Base-by-base conservation (phyloP, 192 early-diverging fungal species). In the Coemansia sp. region DNA sequence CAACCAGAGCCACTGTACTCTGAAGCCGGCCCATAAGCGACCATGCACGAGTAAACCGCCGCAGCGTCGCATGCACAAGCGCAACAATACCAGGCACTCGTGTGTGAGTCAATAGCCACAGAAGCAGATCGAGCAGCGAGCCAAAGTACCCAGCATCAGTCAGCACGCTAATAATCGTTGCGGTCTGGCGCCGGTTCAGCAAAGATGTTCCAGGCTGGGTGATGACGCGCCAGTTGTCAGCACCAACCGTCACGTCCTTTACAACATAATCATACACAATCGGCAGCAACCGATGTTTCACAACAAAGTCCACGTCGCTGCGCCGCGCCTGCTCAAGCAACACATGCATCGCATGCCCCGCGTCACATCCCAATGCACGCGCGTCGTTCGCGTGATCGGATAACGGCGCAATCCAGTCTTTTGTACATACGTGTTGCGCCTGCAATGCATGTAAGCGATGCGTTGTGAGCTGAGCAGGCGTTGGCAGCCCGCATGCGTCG, bases 221-320 rank as follows among this genome's bases (percentile, higher is more conserved):
- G 62, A 87, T 88, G n/a, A 87, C 87, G 37, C 85, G 80, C 90
- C 90, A 92, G 63, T 92, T 92, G 60, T 90, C 87, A 7, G 59
- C 81, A 17, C 76, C 81, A 3, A 83, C 70, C 21, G 78, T 68
- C 26, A 78, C 71, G 11, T 74, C 81, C 51, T 73, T 72, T 26
- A 83, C 81, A 20, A 79, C 70, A 59, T 65, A 83, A 54, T 70
- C 70, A 46, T 65, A 73, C 10, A 73, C 70, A 5, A 76, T 58
- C 1, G 72, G 72, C 56, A 83, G 21, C 28, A 83, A 37, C 31
- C 73, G 71, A 55, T 57, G 67, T 25, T 62, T 46, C 14, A 79
- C 49, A 2, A 70, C 69, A 15, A 61, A 37, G 31, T 71, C 63
- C 3, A 69, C 64, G 7, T 50, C 59, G 50, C 52, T 34, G 42